Conservation (phyloP, 2,329 filamentous ascomycete species). For the Aspergillus nomiae region DNA sequence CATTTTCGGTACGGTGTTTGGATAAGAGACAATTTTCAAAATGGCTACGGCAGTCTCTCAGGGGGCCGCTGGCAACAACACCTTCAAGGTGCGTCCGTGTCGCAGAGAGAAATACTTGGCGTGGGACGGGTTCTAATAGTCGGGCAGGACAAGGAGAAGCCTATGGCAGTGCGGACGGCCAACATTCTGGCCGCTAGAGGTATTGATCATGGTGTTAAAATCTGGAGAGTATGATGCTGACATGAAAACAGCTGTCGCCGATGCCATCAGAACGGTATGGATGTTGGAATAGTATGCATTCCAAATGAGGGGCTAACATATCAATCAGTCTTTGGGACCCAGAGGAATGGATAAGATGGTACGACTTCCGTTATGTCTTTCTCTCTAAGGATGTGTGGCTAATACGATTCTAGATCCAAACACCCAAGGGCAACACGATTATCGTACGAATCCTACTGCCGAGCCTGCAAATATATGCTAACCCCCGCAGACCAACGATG, state of each 20-base stretch:
- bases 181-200: constrained; percentile 98
- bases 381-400: constrained; percentile 16
- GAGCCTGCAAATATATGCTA: constrained; percentile 25
- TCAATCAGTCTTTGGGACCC: constrained; percentile 74
- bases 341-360: constrained; percentile 99
- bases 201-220: constrained; percentile 44
- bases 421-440: constrained; percentile 92
- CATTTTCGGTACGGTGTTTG: constrained; percentile 27
- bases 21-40: constrained; percentile 33
- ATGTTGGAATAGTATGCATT: constrained; percentile 13
- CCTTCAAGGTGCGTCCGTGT: constrained; percentile 61
- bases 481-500: constrained; percentile 77
- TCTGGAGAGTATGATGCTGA: constrained; percentile 27
- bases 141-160: constrained; percentile 87
- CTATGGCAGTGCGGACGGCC: constrained; percentile 89
- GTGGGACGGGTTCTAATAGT: constrained; percentile 43
- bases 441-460: constrained; percentile 58
- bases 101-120: constrained; percentile 24
- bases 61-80: constrained; percentile 59
- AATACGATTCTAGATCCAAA: constrained; percentile 69
- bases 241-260: constrained; percentile 74
- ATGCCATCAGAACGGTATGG: constrained; percentile 85
- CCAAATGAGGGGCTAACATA: constrained; percentile 43
- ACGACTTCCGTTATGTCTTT: constrained; percentile 19
- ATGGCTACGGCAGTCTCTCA: constrained; percentile 55